Base-by-base conservation (phyloP, 495 filamentous ascomycete genomes). In the Penicillium diatomitis region DNA sequence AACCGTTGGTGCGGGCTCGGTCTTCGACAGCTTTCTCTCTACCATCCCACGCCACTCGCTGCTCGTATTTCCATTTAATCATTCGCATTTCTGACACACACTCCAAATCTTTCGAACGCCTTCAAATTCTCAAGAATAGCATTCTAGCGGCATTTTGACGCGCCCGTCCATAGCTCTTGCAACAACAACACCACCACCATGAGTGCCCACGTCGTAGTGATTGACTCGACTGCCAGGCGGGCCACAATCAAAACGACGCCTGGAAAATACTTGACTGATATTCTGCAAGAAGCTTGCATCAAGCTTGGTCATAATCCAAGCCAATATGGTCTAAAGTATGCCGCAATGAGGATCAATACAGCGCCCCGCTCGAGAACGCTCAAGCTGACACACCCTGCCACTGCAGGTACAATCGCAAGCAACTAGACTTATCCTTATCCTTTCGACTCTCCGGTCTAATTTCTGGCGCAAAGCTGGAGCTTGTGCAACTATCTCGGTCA, bases 401-500 rank as follows among this genome's bases (percentile, higher is more conserved):
- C 35, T 39, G 9, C 51, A 89, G 86, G 56, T 74, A 90, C 56
- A 90, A 87, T 61, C 83, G 86, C 56, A 94, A 90, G 60, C 73
- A 80, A 31, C 66, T 98, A 8, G 88, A 96, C 60, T 75, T 97
- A 6, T 90, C 89, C 8, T 78, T 85, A 11, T 82, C 84, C 33
- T 85, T 87, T 64, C 85, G 91, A n/a, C 84, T 91, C 32, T 87
- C 90, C 1, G 90, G 90, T 46, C 81, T 98, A 8, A 73, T 74
- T 5, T 78, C 88, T 10, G 92, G 92, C 31, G 90, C 92, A 29
- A 95, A 94, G 55, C 77, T 98, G 20, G 90, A 98, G 55, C 85
- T 97, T 41, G 83, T 95, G n/a, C 80, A 84, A 51, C 76, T 81
- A 46, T 91, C 88, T 31, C 84, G 81, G 41, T 89, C 88, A 0